Evolutionary conservation across 306 rosid genomes (phyloP), one percentile per base, ranked within the genome.

Genomic region (Cucumis melo): DNA sequence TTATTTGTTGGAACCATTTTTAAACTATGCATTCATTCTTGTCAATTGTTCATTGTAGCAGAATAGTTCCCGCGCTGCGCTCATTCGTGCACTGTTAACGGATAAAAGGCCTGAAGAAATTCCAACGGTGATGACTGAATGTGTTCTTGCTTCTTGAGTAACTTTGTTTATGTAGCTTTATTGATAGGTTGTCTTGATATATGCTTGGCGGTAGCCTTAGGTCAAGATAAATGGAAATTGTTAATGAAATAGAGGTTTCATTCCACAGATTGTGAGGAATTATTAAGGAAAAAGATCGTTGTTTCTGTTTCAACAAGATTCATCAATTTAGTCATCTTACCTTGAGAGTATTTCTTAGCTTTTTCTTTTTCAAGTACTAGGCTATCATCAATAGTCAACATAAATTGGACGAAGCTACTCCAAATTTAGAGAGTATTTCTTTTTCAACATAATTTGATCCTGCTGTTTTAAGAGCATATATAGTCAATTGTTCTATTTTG

Each of bases 31-130:
- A 1, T 80, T 13, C 8, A 54, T 29, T 34, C 54, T 54, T 54
- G 48, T 27, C 60, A 50, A 72, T 17, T 50, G 29, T 23, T 60
- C 81, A 15, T 77, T 32, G 75, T 56, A 68, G 85, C 92, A 93
- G 97, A 74, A 88, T 58, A 71, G 82, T 78, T 86, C 90, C 72
- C 73, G 83, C 83, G 85, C 98, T 67, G 59, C 74, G 84, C 97
- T 91, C 73, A 90, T 93, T 77, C 93, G 87, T 51, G 88, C 96
- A 73, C 78, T 88, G 65, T 67, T 93, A 48, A 84, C 78, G 13
- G 97, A 93, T 82, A 93, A 90, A 88, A 90, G 87, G 84, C 98
- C 97, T 70, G 98, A 93, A 63, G 98, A 93, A 85, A 91, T 93
- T 77, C 96, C 96, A 16, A 82, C 1, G 90, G 98, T 93, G 85